Evolutionary conservation across 495 filamentous ascomycete genomes (phyloP).

Genomic region (Pyronema omphalodes): DNA sequence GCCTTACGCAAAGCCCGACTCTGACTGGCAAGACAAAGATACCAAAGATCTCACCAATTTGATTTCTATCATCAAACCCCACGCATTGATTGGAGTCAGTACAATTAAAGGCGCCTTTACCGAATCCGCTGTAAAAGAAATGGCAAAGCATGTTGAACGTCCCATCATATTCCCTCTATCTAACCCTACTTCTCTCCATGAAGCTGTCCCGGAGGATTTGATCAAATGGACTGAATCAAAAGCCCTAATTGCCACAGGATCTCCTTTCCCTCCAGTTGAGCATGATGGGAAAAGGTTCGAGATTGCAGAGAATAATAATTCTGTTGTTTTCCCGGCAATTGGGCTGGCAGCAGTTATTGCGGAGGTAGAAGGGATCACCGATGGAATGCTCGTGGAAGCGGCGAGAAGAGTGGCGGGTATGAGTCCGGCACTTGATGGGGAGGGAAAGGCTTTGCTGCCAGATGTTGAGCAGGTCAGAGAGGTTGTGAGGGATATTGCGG

Average conservation of each 20-base stretch:
- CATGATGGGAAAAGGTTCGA: constrained; percentile 45
- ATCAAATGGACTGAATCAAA: constrained; percentile 59
- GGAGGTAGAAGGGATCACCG: constrained; percentile 41
- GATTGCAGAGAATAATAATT: constrained; percentile 82
- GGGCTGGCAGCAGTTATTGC: constrained; percentile 61
- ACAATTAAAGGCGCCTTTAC: constrained; percentile 69
- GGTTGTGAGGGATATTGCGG: constrained; percentile 60
- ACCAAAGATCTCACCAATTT: constrained; percentile 43
- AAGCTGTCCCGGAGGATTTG: constrained; percentile 63
- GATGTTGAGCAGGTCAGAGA: constrained; percentile 58
- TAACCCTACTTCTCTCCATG: constrained; percentile 72
- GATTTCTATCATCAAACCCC: constrained; percentile 53
- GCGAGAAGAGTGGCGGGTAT: constrained; percentile 50
- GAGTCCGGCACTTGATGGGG: constrained; percentile 46
- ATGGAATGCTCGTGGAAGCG: constrained; percentile 69
- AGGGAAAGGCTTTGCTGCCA: constrained; percentile 44
- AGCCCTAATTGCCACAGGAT: constrained; percentile 69
- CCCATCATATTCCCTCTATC: constrained; percentile 74
- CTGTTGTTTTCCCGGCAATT: constrained; percentile 70
- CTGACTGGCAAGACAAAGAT: constrained; percentile 42
- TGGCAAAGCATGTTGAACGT: constrained; percentile 57
- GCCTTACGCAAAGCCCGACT: constrained; percentile 44
- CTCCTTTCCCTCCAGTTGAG: constrained; percentile 61
- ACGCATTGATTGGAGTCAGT: constrained; percentile 69
- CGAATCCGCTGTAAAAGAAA: constrained; percentile 50